Conservation (phyloP, 2,329 filamentous ascomycete species). For the Monilinia fructicola region DNA sequence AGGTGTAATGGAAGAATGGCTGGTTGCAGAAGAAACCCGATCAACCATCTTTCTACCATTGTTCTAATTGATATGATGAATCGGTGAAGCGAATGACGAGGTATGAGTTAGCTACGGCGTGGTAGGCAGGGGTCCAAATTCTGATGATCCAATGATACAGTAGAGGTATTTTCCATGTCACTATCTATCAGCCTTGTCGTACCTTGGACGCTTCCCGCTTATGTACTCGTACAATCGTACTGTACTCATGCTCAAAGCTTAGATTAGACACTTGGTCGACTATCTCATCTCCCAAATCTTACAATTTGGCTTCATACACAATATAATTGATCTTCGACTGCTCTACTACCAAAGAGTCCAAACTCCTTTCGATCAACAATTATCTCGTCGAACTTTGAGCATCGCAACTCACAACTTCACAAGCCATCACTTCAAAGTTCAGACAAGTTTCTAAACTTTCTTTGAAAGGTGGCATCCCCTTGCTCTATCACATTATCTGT, state of each 20-base stretch:
- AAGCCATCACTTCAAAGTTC: constrained; percentile 1
- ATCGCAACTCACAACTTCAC: not conserved
- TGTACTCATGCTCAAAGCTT: not conserved
- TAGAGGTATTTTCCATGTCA: not conserved
- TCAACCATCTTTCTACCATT: not conserved
- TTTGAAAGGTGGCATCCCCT: not conserved
- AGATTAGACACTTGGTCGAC: not conserved
- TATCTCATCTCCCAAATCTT: not conserved
- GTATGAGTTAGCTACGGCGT: not conserved
- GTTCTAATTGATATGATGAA: not conserved
- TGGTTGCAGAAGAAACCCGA: constrained; percentile 18
- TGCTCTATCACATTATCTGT: constrained; percentile 8
- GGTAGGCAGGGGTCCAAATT: not conserved
- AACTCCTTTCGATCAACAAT: not conserved
- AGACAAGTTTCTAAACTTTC: not conserved
- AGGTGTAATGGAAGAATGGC: constrained; percentile 15
- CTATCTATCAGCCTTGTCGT: constrained; percentile 2
- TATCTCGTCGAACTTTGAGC: not conserved
- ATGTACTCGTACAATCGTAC: not conserved
- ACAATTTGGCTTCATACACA: not conserved
- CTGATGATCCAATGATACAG: not conserved
- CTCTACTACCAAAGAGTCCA: not conserved
- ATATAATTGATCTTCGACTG: not conserved
- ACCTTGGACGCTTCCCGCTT: not conserved
- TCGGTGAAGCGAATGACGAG: not conserved